Conservation (phyloP, 1,139 yeast species). For the Sugiyamaella japonica region DNA sequence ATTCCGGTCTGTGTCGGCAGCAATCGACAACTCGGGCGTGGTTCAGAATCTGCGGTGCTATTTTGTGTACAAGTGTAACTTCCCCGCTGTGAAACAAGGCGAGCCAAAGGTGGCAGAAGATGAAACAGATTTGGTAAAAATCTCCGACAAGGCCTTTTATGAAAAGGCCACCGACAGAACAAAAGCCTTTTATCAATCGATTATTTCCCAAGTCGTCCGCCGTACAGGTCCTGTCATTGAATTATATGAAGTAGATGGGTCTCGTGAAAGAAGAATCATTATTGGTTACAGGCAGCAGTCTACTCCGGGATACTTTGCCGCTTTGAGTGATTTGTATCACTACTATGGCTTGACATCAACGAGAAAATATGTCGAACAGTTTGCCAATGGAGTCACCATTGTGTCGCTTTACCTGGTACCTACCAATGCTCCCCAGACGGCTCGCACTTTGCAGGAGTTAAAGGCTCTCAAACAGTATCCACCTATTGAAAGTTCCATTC, state of each 20-base stretch:
- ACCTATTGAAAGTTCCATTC: conserved; percentile 68
- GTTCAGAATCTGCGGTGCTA: conserved; percentile 68
- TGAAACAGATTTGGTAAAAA: conserved; percentile 57
- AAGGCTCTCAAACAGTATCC: conserved; percentile 43
- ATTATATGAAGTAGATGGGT: conserved; percentile 76
- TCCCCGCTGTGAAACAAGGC: conserved; percentile 36
- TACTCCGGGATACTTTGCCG: conserved; percentile 85
- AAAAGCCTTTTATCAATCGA: conserved; percentile 68
- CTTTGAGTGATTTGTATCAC: conserved; percentile 82
- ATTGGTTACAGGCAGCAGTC: conserved; percentile 86
- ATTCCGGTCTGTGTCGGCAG: conserved; percentile 69
- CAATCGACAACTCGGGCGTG: conserved; percentile 43
- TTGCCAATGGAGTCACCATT: conserved; percentile 82
- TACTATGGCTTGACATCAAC: conserved; percentile 85
- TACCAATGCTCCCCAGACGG: conserved; percentile 43
- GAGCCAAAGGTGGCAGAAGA: conserved; percentile 30
- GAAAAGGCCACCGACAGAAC: conserved; percentile 81
- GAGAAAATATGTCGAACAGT: conserved; percentile 92
- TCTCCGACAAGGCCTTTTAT: conserved; percentile 78
- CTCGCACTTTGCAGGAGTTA: conserved; percentile 39
- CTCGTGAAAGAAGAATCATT: conserved; percentile 78
- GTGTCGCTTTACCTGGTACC: conserved; percentile 84
- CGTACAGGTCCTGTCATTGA: conserved; percentile 94
- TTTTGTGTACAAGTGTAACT: conserved; percentile 81
- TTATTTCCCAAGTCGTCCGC: conserved; percentile 66